phyloP scores from a whole-genome alignment of 208 protist species.

The Naegleria lovaniensis region DNA sequence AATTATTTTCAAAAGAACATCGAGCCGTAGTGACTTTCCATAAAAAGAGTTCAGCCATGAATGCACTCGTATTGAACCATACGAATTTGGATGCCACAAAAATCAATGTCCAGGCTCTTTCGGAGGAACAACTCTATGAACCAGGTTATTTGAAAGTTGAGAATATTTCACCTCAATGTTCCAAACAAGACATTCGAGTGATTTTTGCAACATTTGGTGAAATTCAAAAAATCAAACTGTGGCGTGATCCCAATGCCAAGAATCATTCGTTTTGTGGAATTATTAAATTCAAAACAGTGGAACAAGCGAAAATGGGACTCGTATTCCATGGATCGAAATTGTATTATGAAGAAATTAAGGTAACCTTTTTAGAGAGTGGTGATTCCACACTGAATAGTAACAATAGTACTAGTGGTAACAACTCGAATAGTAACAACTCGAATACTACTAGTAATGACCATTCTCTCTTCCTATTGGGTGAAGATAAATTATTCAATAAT shows the following conservation, averaged over 20 bases:
- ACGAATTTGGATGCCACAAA: neutral
- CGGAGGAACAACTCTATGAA: neutral
- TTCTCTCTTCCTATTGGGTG: neutral
- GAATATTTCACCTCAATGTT: neutral
- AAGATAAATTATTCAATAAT: neutral
- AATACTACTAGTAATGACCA: neutral
- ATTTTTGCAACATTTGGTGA: neutral
- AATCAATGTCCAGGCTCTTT: neutral
- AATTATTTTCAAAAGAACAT: neutral
- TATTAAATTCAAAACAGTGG: neutral
- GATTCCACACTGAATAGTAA: neutral
- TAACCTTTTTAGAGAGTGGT: neutral
- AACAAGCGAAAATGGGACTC: neutral
- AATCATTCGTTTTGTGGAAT: neutral
- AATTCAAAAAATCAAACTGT: neutral
- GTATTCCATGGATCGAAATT: neutral
- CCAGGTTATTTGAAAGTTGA: slow-evolving; percentile 7
- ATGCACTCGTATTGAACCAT: neutral
- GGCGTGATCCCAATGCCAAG: too few species aligned
- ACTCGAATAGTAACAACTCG: neutral
- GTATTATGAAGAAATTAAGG: neutral
- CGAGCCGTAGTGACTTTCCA: neutral
- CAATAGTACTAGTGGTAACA: neutral
- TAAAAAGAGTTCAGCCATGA: neutral
- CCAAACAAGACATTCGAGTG: neutral